Conservation (phyloP, 768 basidiomycete species). For the Suillus lakei region DNA sequence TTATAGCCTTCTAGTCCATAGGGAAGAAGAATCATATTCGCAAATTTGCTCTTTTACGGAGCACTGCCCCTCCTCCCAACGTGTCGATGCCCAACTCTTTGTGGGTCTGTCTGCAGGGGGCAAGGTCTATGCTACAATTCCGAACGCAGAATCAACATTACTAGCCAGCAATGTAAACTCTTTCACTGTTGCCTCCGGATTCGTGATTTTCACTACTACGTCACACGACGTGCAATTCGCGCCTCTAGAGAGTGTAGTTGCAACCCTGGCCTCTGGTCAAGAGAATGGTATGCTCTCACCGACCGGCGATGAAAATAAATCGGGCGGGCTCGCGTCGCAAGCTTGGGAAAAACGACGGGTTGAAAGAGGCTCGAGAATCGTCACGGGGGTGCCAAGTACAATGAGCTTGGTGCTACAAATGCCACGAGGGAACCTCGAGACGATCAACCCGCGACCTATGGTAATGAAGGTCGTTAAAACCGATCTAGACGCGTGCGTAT, state of each 20-base stretch:
- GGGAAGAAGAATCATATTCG: constrained; percentile 21
- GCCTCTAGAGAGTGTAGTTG: constrained; percentile 44
- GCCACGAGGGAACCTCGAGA: constrained; percentile 97
- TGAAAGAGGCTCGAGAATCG: constrained; percentile 89
- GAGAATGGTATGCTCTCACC: constrained; percentile 31
- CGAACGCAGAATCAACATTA: constrained; percentile 30
- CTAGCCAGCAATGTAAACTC: constrained; percentile 69
- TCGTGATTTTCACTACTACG: constrained; percentile 84
- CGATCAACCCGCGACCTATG: constrained; percentile 89
- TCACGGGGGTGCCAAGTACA: constrained; percentile 82
- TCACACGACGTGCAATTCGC: constrained; percentile 82
- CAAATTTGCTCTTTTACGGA: constrained; percentile 54
- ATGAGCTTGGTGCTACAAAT: constrained; percentile 96
- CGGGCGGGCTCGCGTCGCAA: constrained; percentile 15
- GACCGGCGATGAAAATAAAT: constrained; percentile 26
- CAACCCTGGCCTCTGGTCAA: constrained; percentile 9
- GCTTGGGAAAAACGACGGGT: constrained; percentile 77
- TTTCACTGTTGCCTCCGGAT: constrained; percentile 72
- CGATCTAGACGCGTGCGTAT: constrained; percentile 73
- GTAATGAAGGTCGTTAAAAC: constrained; percentile 84
- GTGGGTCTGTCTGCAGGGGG: constrained; percentile 70
- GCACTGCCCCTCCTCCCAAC: constrained; percentile 57
- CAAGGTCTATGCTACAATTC: constrained; percentile 60
- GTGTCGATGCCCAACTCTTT: constrained; percentile 41
- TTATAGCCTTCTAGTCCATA: not conserved